A percentile compares a stretch with the other conserved stretches of the same genome.
Conservation (phyloP, 441 rosid genomes). For the Omphalea diandra region DNA sequence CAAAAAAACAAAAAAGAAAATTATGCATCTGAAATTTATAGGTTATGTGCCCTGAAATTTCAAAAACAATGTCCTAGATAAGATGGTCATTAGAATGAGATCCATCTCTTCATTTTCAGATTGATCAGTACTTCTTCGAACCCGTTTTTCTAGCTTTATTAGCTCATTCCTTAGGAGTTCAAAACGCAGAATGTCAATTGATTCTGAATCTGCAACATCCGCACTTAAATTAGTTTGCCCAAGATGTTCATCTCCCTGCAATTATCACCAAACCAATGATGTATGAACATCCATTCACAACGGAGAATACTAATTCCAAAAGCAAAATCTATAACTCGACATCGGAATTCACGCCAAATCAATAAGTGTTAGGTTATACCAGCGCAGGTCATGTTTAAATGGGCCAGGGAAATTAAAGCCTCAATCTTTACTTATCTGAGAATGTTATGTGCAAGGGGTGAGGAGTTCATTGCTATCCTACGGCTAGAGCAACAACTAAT, state of each 20-base stretch:
- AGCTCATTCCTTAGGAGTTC: constrained; percentile 86
- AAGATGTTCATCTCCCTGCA: constrained; percentile 56
- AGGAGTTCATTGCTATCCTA: background rate
- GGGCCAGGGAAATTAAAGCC: no score
- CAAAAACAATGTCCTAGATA: no score
- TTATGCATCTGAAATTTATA: background rate
- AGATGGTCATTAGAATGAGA: constrained; percentile 3
- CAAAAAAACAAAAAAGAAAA: no score
- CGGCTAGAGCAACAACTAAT: background rate
- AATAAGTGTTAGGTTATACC: background rate
- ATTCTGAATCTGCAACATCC: constrained; percentile 44
- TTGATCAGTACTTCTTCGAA: constrained; percentile 70
- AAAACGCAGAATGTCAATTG: constrained; percentile 73
- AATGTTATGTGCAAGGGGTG: background rate
- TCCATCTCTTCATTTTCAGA: constrained; percentile 68
- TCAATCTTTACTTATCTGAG: background rate
- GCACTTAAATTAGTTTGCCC: constrained; percentile 33
- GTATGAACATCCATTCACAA: constrained; percentile 23
- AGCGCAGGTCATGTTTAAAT: no score
- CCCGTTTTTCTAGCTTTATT: constrained; percentile 89
- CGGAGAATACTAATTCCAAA: constrained; percentile 13
- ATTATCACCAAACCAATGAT: constrained; percentile 18
- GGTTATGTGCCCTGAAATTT: no score
- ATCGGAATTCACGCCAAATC: no score
- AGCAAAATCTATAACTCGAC: constrained; percentile 18